phyloP scores from a whole-genome alignment of 2,329 filamentous ascomycete species.

The Fusarium tupiense region DNA sequence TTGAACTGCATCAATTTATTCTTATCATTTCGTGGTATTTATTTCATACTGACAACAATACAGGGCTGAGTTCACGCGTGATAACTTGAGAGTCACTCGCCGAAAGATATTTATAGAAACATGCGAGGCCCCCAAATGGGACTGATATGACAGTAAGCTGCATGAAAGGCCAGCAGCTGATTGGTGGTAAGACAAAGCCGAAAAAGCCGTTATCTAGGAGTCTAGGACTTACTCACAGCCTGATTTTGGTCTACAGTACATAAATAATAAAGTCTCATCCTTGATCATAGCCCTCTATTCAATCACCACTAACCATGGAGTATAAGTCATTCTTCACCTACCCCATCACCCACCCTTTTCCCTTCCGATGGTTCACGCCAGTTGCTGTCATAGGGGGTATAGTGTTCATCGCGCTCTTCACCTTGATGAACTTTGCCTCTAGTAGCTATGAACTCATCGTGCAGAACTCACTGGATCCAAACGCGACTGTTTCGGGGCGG shows the following conservation, averaged over 20 bases:
- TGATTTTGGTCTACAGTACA: neutral
- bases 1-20: neutral
- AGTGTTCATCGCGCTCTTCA: neutral
- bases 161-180: neutral
- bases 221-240: neutral
- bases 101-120: neutral
- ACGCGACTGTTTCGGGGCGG: neutral
- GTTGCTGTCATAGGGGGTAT: neutral
- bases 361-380: neutral
- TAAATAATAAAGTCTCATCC: neutral
- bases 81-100: rapidly evolving
- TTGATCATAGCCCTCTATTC: rapidly evolving
- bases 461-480: neutral
- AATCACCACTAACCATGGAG: neutral
- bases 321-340: neutral
- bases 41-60: rapidly evolving
- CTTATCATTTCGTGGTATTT: neutral
- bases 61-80: rapidly evolving
- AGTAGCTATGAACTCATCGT: neutral
- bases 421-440: neutral
- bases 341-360: neutral
- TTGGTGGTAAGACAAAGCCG: neutral
- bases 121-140: neutral
- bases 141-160: neutral
- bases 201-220: neutral